Percentiles rank a stretch among this genome's conserved stretches.
phyloP scores from a whole-genome alignment of 306 rosid species.

The Ormosia emarginata region DNA sequence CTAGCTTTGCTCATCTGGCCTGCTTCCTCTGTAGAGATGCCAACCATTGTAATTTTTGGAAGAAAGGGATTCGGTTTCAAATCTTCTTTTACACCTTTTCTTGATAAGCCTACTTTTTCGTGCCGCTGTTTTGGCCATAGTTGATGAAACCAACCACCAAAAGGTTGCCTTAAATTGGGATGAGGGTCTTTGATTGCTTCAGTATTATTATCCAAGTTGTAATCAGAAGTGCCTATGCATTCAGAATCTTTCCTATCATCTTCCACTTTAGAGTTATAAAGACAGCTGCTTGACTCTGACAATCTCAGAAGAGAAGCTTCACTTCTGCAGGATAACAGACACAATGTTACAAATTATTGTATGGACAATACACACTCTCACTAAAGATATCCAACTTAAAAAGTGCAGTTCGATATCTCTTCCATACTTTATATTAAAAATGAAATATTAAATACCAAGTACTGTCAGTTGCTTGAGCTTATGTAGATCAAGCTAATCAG shows the following conservation, averaged over 20 bases:
- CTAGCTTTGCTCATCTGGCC: conserved; percentile 71
- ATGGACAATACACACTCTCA: not conserved
- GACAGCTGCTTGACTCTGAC: conserved; percentile 37
- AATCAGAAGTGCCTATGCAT: conserved; percentile 29
- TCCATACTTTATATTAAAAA: not conserved
- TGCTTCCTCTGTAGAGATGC: conserved; percentile 75
- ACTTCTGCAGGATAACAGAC: conserved; percentile 60
- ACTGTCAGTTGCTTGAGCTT: not conserved
- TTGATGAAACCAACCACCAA: conserved; percentile 52
- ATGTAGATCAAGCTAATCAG: not conserved
- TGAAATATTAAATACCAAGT: not conserved
- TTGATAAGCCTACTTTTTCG: conserved; percentile 30
- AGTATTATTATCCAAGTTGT: conserved; percentile 29
- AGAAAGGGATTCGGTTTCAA: conserved; percentile 50
- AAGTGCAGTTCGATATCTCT: not conserved
- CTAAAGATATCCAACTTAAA: not conserved
- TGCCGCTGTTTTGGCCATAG: conserved; percentile 34
- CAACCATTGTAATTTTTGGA: conserved; percentile 95
- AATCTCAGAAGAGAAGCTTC: conserved; percentile 70
- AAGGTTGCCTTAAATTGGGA: conserved; percentile 44
- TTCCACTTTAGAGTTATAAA: conserved; percentile 34
- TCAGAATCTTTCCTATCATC: conserved; percentile 32
- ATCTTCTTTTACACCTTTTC: conserved; percentile 38
- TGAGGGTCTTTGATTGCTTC: conserved; percentile 25
- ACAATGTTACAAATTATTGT: conserved; percentile 3